Evolutionary conservation across 129 eudicot genomes (phyloP), one percentile per base, ranked within the genome.

Genomic region (Cynara cardunculus): DNA sequence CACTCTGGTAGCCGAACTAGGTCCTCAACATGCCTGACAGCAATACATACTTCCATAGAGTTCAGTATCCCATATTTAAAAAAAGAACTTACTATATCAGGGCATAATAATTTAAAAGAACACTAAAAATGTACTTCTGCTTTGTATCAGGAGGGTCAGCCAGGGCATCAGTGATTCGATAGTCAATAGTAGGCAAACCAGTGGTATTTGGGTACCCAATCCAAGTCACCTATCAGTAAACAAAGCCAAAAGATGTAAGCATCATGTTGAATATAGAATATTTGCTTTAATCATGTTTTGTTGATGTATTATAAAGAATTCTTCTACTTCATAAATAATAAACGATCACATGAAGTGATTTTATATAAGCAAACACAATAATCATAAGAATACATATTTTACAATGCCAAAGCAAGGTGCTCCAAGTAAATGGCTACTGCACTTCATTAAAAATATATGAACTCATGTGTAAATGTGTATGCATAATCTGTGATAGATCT

Each of bases 131-230:
- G 80, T 85, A 94, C 98, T 90, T 92, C 73, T 94, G 97, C 74
- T 80, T 86, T 49, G 98, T 87, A 85, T 85, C 88, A 65, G 82
- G 92, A 66, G 97, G 94, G 85, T 94, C 99, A 82, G 99, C 94
- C 77, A 92, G 80, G 16, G 99, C 81, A 85, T 94, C 99, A 31
- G 99, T 85, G 74, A 94, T 94, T 74, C 99, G 83, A 83, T 92
- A 94, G 80, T 94, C 99, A 75, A 94, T 94, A 71, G 93, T 78
- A n/a, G 97, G 97, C 87, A 92, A 90, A 59, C 99, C 97, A 86
- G 97, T 94, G 53, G 99, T 94, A 77, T 94, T 94, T 31, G 97
- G 99, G 87, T 92, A 94, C 53, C 99, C 99, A 85, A 94, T 92
- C 99, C 97, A 94, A 34, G 99, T 94, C 80, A 94, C 99, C 99